Conservation (phyloP, 208 protist genomes). For the Acanthamoeba lenticulata region DNA sequence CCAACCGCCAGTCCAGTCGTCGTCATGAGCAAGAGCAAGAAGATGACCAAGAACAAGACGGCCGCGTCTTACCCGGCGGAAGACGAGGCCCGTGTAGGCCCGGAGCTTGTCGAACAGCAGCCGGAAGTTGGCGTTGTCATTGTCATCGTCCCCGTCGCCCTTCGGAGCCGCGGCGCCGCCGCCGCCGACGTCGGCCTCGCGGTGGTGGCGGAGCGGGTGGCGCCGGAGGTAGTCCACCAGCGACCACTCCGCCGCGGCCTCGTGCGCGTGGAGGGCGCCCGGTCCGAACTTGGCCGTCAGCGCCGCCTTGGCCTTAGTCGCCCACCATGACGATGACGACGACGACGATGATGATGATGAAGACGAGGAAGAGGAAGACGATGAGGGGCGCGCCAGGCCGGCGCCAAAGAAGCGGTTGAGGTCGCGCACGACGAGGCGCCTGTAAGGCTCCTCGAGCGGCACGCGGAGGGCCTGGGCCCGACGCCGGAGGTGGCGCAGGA, state of each 20-base stretch:
- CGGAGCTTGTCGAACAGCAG: background rate
- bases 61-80: background rate
- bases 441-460: slow-evolving; percentile 76
- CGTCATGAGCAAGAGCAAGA: slow-evolving; percentile 45
- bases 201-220: background rate
- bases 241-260: background rate
- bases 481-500: background rate
- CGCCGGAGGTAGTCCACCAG: background rate
- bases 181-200: too few relatives aligned
- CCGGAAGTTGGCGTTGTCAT: background rate
- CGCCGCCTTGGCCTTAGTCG: background rate
- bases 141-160: background rate
- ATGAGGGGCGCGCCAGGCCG: background rate
- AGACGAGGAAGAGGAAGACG: too few relatives aligned
- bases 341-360: too few relatives aligned
- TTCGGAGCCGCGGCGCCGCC: too few relatives aligned
- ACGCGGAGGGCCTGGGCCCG: slow-evolving; percentile 32
- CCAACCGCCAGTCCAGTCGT: slow-evolving; percentile 65
- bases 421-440: slow-evolving; percentile 68
- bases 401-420: slow-evolving; percentile 69
- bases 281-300: background rate
- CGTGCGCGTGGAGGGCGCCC: background rate
- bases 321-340: slow-evolving; percentile 1
- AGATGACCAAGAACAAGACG: background rate
- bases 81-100: background rate